These are phyloP conservation scores for Aspergillus quadrilineatus DNA, from an alignment of 2,329 filamentous ascomycete genomes.

Conservation along the genomic window DNA sequence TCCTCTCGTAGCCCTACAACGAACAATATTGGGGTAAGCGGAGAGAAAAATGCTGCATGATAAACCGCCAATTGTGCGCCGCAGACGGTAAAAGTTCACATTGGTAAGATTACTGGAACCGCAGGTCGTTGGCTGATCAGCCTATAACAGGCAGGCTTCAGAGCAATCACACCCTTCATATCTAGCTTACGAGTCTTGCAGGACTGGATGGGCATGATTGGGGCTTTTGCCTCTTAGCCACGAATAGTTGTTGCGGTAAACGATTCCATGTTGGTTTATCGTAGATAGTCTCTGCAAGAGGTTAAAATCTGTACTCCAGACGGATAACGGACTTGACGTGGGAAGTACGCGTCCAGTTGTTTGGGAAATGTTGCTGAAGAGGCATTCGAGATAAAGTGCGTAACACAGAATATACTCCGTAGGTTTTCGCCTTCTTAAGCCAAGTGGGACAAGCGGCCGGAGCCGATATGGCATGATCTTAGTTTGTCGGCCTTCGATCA, in stretches of 20 bases:
- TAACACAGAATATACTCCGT: background rate
- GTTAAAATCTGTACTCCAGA: background rate
- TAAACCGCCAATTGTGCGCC: constrained; percentile 3
- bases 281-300: background rate
- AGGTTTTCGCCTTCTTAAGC: background rate
- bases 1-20: constrained; percentile 9
- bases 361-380: too few species aligned
- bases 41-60: constrained; percentile 8
- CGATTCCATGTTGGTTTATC: background rate
- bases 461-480: background rate
- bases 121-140: background rate
- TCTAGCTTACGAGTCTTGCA: constrained; percentile 5
- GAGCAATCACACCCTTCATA: constrained; percentile 7
- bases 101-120: background rate
- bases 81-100: constrained; percentile 10
- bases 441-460: constrained; percentile 4
- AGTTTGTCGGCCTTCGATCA: background rate
- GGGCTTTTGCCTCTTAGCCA: background rate
- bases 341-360: too few species aligned
- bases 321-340: background rate
- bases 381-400: too few species aligned
- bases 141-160: constrained; percentile 5
- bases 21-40: constrained; percentile 5
- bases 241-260: background rate
- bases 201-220: constrained; percentile 2